phyloP scores from a whole-genome alignment of 306 rosid species.

The Corylus avellana region DNA sequence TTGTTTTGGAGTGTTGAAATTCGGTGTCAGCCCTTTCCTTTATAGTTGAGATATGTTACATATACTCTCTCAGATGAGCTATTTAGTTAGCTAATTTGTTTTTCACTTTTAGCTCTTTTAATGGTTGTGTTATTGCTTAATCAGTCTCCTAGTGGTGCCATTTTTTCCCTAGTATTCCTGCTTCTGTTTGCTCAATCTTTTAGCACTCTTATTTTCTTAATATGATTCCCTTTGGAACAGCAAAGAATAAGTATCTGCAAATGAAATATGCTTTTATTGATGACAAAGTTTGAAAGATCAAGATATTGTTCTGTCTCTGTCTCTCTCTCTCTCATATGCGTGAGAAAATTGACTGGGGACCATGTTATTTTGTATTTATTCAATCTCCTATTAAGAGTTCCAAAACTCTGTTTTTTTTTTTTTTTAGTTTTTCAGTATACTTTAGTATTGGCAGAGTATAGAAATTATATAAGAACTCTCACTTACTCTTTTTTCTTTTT shows the following conservation, averaged over 20 bases:
- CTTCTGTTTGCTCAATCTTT: background rate
- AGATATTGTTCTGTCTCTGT: background rate
- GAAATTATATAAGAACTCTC: background rate
- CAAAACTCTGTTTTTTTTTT: too few relatives aligned
- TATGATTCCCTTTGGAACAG: background rate
- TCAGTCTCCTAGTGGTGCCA: background rate
- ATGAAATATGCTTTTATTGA: background rate
- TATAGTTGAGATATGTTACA: too few relatives aligned
- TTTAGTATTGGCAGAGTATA: background rate
- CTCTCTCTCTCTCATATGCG: background rate
- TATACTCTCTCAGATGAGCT: too few relatives aligned
- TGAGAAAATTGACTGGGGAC: background rate
- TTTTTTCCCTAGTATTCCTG: background rate
- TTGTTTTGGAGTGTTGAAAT: too few relatives aligned
- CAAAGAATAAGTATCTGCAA: background rate
- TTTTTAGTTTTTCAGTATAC: background rate
- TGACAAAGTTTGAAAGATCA: constrained; percentile 1
- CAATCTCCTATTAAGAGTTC: background rate
- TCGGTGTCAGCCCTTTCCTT: too few relatives aligned
- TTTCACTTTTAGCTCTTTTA: too few relatives aligned
- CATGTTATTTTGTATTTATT: background rate
- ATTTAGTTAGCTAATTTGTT: too few relatives aligned
- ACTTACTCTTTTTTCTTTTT: background rate
- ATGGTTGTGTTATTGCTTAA: too few relatives aligned
- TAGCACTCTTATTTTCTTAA: background rate